Evolutionary conservation across 2,329 filamentous ascomycete species (phyloP), one percentile per base, ranked within the genome.

Genomic region (Pseudopithomyces maydicus): DNA sequence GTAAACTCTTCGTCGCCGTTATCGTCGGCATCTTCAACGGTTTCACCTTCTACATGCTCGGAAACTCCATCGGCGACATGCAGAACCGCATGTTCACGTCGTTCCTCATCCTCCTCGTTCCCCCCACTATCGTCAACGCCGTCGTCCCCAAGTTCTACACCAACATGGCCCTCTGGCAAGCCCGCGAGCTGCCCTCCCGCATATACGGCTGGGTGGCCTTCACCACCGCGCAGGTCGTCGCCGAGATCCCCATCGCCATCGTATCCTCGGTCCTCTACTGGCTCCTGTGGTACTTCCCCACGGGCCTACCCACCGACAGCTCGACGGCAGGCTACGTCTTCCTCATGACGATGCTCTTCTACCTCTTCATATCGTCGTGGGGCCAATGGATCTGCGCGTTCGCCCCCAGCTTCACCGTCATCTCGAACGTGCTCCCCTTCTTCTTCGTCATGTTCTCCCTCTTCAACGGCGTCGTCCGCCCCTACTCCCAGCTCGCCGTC

Each of bases 301-400:
- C 88, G 0, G 90, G 91, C 0, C 79, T 93, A 1, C 89, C 90
- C 0, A 82, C 81, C 0, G 85, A 89, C 58, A 83, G 85, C 33
- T 81, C 82, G 1, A 85, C 85, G 0, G 84, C 89, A 0, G 91
- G 90, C 12, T 94, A 93, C 72, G 84, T 88, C 15, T 94, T 90
- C 78, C 77, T 94, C 23, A 92, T 95, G 88, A 85, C 85, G 0
- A 78, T 93, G 68, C 81, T 94, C 0, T 92, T 92, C 78, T 91
- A 87, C 79, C 74, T 93, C 7, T 93, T 92, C 81, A 84, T 88
- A 72, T 84, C 83, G 32, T 87, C 82, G 63, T 93, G 88, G 90
- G 91, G 89, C 19, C 90, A 92, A 72, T 94, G 90, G 90, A 91
- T 95, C 64, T 90, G 88, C 61, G 90, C 91, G 0, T 92, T 92